Percentiles rank a stretch among this genome's conserved stretches.
These are phyloP conservation scores for Fraxinus baroniana DNA, from an alignment of 305 asterid species.

Conservation along the genomic window DNA sequence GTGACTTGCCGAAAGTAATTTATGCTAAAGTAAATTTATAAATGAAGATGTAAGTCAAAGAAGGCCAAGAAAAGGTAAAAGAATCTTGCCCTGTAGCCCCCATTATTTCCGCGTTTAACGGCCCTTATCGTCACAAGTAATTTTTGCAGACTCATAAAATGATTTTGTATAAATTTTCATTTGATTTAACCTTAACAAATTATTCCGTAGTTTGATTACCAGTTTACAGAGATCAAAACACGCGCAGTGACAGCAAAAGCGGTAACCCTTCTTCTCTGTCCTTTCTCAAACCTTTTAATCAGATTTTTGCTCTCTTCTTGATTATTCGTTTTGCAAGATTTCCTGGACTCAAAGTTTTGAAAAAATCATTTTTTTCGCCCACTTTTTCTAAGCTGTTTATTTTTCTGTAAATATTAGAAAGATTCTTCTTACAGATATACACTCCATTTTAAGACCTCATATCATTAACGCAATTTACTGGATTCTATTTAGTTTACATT, in stretches of 20 bases:
- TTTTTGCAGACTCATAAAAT: background rate
- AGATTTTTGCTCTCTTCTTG: background rate
- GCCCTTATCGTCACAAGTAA: background rate
- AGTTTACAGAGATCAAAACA: background rate
- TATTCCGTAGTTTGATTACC: background rate
- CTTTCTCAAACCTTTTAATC: background rate
- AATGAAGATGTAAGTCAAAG: background rate
- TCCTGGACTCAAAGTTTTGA: background rate
- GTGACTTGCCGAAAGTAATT: background rate
- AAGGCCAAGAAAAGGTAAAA: background rate
- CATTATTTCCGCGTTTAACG: background rate
- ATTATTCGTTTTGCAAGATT: background rate
- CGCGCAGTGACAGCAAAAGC: background rate
- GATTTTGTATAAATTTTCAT: background rate
- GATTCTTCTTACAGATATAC: constrained; percentile 1
- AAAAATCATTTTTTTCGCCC: background rate
- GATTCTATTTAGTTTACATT: constrained; percentile 2
- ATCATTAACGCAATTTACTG: constrained; percentile 1
- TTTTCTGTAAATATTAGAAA: background rate
- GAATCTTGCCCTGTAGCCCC: background rate
- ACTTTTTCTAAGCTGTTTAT: background rate
- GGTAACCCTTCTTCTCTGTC: background rate
- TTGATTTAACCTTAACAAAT: background rate
- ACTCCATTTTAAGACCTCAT: background rate
- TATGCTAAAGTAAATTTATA: background rate